These are phyloP conservation scores for Paraurostyla sp. DNA, from an alignment of 73 alveolate species.

Conservation along the genomic window DNA sequence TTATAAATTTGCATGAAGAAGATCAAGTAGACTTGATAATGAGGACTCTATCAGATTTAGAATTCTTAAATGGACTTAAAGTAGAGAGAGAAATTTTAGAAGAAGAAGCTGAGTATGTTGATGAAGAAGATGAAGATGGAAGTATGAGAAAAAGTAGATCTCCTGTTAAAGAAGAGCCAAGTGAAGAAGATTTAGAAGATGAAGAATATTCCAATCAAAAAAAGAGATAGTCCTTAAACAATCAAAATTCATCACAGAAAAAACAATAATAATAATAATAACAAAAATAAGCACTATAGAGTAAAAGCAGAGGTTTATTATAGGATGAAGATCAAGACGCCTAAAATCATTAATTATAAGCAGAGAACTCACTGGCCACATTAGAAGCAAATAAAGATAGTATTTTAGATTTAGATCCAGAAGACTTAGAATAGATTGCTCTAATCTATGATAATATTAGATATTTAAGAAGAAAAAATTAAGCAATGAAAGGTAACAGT, in stretches of 20 bases:
- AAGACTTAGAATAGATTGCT: conserved; percentile 72
- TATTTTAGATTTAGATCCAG: conserved; percentile 70
- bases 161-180: conserved; percentile 48
- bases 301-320: too few species aligned
- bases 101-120: conserved; percentile 54
- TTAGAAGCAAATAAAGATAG: conserved; percentile 22
- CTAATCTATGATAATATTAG: conserved; percentile 67
- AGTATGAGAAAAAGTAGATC: conserved; percentile 27
- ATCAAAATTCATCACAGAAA: background rate
- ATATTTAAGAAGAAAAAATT: conserved; percentile 62
- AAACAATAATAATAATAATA: background rate
- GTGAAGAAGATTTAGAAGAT: conserved; percentile 35
- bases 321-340: too few species aligned
- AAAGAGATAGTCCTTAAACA: background rate
- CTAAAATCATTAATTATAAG: conserved; percentile 9
- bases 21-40: conserved; percentile 83
- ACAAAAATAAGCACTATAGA: too few species aligned
- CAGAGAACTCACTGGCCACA: background rate
- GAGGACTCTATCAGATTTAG: conserved; percentile 75
- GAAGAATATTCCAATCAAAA: background rate
- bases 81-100: conserved; percentile 82
- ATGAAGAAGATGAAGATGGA: conserved; percentile 66
- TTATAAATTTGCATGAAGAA: conserved; percentile 77
- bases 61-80: conserved; percentile 73
- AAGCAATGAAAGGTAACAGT: conserved; percentile 48